phyloP scores from a whole-genome alignment of 148 eudicot genomes.

The Rhododendron kiyosumense region DNA sequence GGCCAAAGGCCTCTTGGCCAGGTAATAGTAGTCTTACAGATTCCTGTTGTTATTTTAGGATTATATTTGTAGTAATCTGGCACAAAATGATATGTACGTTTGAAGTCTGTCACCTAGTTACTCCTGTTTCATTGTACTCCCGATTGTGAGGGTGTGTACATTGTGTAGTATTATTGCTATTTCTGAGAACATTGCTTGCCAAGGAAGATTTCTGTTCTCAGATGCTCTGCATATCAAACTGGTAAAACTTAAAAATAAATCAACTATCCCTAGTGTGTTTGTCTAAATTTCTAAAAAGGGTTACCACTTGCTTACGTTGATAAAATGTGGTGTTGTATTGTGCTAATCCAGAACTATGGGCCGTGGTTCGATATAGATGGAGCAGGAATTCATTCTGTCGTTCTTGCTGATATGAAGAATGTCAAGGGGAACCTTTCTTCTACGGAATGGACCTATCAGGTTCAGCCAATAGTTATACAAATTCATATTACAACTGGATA shows the following conservation, averaged over 20 bases:
- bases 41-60: neutral
- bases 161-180: neutral
- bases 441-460: conserved; percentile 46
- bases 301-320: neutral
- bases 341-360: conserved; percentile 42
- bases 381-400: conserved; percentile 39
- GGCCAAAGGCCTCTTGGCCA: too few species aligned
- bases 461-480: neutral
- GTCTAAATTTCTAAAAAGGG: neutral
- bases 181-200: neutral
- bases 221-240: neutral
- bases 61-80: neutral
- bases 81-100: neutral
- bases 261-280: neutral
- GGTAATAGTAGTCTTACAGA: neutral
- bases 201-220: neutral
- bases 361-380: conserved; percentile 51
- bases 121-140: neutral
- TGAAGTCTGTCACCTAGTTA: neutral
- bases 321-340: neutral
- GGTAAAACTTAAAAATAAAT: neutral
- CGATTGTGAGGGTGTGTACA: neutral
- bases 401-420: conserved; percentile 26
- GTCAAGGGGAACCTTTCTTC: conserved; percentile 31
- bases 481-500: neutral